Base-by-base conservation (phyloP, 345 rosid genomes). In the Noccaea caerulescens region DNA sequence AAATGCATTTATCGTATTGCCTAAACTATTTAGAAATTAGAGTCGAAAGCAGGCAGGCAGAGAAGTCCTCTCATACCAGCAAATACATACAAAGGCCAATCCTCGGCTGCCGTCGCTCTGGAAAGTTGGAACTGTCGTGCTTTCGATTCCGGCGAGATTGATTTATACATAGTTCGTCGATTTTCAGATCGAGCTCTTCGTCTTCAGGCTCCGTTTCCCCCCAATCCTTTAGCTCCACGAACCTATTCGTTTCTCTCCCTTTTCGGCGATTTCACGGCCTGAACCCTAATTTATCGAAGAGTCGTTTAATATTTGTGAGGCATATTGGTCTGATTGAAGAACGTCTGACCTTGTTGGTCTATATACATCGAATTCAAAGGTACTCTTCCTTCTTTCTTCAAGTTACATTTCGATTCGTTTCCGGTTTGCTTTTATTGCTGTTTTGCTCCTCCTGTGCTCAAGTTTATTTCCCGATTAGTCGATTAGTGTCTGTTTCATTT, bases 201-300 rank as follows among this genome's bases (percentile, higher is more conserved):
- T 37, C 59, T 51, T 37, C 70, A 72, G 64, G 77, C 38, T 38
- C 42, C 3, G 0, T 37, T 46, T 7, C 39, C 27, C 55, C 8
- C 2, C 6, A 64, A 8, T 50, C 20, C 3, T 11, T 44, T 13
- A 25, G 10, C 66, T 58, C 39, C 13, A 53, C 42, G 10, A 63
- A 20, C 30, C 60, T 65, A 32, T 52, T 63, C 62, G 10, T 41
- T 18, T 62, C 43, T 50, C 75, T 41, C 32, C 47, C 20, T 58
- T 58, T 38, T 32, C 60, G 61, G 1, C 25, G 52, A 47, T 57
- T 49, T 65, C 66, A 18, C 53, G 25, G 25, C 49, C 62, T 42
- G 68, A 73, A 58, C 61, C 77, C 72, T 73, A 73, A 42, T 66
- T 73, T 58, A n/a, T 38, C 43, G 51, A 25, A 60, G 44, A 18